phyloP scores from a whole-genome alignment of 495 filamentous ascomycete genomes.

The Niebla homalea region DNA sequence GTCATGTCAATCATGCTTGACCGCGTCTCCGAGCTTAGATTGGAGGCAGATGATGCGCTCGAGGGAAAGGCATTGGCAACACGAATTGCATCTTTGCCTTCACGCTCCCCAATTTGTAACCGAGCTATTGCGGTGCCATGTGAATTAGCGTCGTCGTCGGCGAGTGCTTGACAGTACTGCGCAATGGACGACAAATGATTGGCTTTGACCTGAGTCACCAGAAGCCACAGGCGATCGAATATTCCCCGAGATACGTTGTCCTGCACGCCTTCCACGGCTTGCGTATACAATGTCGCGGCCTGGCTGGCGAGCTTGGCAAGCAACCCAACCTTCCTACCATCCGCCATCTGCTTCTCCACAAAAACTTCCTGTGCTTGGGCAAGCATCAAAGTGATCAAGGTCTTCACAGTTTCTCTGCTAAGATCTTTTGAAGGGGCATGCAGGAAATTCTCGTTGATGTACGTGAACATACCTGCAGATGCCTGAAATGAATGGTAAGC shows the following conservation, averaged over 20 bases:
- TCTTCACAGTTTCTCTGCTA: slow-evolving; percentile 89
- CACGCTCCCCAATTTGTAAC: slow-evolving; percentile 64
- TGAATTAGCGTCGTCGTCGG: slow-evolving; percentile 76
- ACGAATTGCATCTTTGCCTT: slow-evolving; percentile 59
- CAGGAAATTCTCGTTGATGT: slow-evolving; percentile 98
- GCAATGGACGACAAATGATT: slow-evolving; percentile 74
- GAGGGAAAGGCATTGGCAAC: slow-evolving; percentile 71
- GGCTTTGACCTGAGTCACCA: slow-evolving; percentile 76
- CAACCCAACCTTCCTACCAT: slow-evolving; percentile 85
- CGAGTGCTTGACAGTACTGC: slow-evolving; percentile 87
- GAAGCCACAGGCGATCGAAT: slow-evolving; percentile 91
- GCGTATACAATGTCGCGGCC: slow-evolving; percentile 72
- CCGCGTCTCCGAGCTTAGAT: slow-evolving; percentile 70
- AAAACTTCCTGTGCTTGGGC: slow-evolving; percentile 96
- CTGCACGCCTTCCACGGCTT: slow-evolving; percentile 77
- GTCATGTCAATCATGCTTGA: slow-evolving; percentile 59
- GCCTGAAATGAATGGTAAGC: slow-evolving; percentile 98
- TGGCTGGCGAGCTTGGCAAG: slow-evolving; percentile 89
- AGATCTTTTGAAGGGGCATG: slow-evolving; percentile 92
- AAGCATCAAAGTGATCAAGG: slow-evolving; percentile 80
- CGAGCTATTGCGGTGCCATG: slow-evolving; percentile 80
- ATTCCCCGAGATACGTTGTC: slow-evolving; percentile 84
- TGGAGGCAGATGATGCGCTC: slow-evolving; percentile 65
- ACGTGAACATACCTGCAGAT: slow-evolving; percentile 97
- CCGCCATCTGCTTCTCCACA: slow-evolving; percentile 86